Evolutionary conservation across 1,284 basidiomycete genomes (phyloP), one percentile per base, ranked within the genome.

Genomic region (Tylopilus sp.): DNA sequence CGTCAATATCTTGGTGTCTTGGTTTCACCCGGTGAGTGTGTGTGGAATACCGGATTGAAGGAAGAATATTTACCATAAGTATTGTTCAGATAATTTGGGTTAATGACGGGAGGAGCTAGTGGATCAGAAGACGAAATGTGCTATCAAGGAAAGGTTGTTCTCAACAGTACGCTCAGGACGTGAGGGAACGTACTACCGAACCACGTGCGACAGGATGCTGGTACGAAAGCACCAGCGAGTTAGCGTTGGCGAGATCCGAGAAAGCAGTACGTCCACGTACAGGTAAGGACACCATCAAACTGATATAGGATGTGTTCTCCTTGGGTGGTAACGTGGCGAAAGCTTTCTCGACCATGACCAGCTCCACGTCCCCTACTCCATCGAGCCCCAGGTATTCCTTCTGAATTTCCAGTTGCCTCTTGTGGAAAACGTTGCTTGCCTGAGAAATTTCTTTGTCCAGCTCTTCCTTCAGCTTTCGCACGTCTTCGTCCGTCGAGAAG

Each of bases 141-240:
- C 56, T 57, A 35, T n/a, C 9, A 43, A 26, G 11, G 7, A 0
- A 19, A 28, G 7, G 19, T 52, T 29, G 47, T 28, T 15, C 15
- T 36, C 13, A 12, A 25, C 15, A 9, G n/a, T 3, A 26, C 15
- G 12, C 6, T 53, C 8, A 2, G 12, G 18, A 11, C 18, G 28
- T 9, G 25, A 43, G 7, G 6, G 15, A n/a, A 6, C 53, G 6
- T 60, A 60, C 58, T 18, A 39, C 26, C 21, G 58, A 60, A 35
- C 55, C 58, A 15, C 55, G 55, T 12, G 55, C 52, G 30, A 57
- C 46, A 4, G 57, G 55, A 46, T 56, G 57, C 55, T 56, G n/a
- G 28, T 25, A 0, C 21, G 11, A 25, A 42, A 21, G 21, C 8
- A 31, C 2, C 15, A 7, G 6, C 13, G 8, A 35, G 19, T 40